A percentile compares a stretch with the other conserved stretches of the same genome.
Conservation (phyloP, 148 eudicot species). For the Cornus florida region DNA sequence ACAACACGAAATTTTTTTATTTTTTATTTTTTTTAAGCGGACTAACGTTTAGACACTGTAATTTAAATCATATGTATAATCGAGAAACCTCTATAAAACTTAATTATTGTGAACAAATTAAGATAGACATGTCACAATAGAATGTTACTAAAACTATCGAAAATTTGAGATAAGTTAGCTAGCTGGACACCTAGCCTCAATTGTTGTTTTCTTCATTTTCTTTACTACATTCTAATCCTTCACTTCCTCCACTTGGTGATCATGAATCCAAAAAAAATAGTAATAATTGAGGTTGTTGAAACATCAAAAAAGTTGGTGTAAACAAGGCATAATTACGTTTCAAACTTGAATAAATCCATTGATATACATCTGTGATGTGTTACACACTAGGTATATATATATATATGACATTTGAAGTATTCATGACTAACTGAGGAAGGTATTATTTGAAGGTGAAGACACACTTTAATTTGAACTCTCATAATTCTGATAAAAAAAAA, state of each 20-base stretch:
- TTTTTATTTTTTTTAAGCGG: no score
- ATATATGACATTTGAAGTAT: neutral
- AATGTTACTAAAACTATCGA: no score
- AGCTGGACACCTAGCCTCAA: neutral
- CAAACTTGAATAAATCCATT: conserved; percentile 10
- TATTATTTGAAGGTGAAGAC: conserved; percentile 1
- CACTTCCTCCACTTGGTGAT: neutral
- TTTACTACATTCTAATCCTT: neutral
- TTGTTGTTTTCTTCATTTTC: neutral
- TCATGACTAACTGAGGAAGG: conserved; percentile 16
- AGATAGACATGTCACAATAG: no score
- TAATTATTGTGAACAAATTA: no score
- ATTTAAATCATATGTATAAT: no score
- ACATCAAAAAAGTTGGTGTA: neutral
- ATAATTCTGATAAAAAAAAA: no score
- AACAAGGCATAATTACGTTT: neutral
- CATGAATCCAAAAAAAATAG: neutral
- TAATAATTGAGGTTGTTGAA: neutral
- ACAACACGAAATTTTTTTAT: no score
- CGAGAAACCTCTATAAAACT: no score
- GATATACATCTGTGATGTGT: neutral
- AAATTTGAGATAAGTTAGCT: no score
- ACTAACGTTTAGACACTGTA: no score
- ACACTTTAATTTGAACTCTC: neutral
- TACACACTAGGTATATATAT: neutral